Base-by-base conservation (phyloP, 805 yeast species). In the Zygotorulaspora danielsina region DNA sequence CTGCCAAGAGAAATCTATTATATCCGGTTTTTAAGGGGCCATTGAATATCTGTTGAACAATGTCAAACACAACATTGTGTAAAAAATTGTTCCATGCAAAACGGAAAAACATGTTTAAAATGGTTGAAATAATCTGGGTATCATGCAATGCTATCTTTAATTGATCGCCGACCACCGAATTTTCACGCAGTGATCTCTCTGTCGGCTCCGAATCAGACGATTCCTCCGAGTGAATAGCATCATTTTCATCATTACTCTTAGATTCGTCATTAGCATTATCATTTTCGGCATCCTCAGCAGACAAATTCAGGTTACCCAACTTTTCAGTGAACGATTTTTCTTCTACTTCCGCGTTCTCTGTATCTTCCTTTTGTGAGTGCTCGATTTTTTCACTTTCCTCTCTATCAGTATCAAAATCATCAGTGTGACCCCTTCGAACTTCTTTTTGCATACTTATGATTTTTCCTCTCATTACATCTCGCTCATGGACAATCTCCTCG, bases 41-140 rank as follows among this genome's bases (percentile, higher is more conserved):
- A 62, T 83, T 84, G 57, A 84, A 76, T 13, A 84, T 77, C 56
- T 84, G 95, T 54, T 84, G 95, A 24, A 83, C 79, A 47, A 84
- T 73, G 60, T 84, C 95, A 63, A 84, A 84, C 1, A 84, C 90
- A 45, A 84, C 94, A 54, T 84, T 84, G 62, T 84, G 95, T 61
- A 85, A 73, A 51, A 84, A 84, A 48, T 84, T 84, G 53, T 84
- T 84, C 90, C 93, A 84, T 8, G 89, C 85, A 55, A 76, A 84
- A 40, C 71, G 66, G 53, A 81, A 79, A 54, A 84, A 81, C 76
- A 79, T 81, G 20, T 72, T 65, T n/a, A 84, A 63, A 10, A 84
- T 79, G 11, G 78, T 72, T 10, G 66, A 57, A 29, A 84, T 68
- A 31, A 83, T 75, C 15, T 70, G 67, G 52, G 81, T 80, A 49